These are phyloP conservation scores for Penicillium sp. DNA, from an alignment of 2,329 filamentous ascomycete species.

Conservation along the genomic window DNA sequence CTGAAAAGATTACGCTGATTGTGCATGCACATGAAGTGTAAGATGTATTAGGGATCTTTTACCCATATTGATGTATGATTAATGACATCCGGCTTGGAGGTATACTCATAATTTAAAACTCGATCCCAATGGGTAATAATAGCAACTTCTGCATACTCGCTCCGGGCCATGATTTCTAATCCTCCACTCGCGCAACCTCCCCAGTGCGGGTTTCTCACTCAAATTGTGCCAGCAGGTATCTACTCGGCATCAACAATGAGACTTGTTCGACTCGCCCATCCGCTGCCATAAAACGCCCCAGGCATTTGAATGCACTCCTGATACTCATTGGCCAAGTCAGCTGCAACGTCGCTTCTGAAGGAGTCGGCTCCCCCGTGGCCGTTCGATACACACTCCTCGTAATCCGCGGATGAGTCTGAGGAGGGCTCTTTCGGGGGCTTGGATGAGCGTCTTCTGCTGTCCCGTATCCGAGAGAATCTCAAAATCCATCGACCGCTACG, in stretches of 20 bases:
- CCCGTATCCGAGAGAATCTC: slow-evolving; percentile 14
- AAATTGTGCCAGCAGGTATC: not conserved
- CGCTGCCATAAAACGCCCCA: slow-evolving; percentile 26
- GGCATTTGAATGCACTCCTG: slow-evolving; percentile 29
- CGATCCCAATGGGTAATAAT: slow-evolving; percentile 19
- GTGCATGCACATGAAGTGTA: slow-evolving; percentile 8
- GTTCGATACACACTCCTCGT: slow-evolving; percentile 12
- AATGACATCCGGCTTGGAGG: slow-evolving; percentile 26
- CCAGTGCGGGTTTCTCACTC: not conserved
- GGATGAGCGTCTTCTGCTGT: slow-evolving; percentile 11
- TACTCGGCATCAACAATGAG: slow-evolving; percentile 14
- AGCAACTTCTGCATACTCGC: not conserved
- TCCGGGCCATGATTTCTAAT: not conserved
- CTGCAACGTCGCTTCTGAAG: slow-evolving; percentile 14
- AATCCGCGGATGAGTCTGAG: slow-evolving; percentile 8
- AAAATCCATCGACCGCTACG: slow-evolving; percentile 14
- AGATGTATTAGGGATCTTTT: slow-evolving; percentile 16
- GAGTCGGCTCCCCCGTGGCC: slow-evolving; percentile 16
- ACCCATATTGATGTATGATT: slow-evolving; percentile 36
- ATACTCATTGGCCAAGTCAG: slow-evolving; percentile 26
- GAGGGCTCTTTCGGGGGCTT: slow-evolving; percentile 10
- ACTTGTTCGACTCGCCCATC: slow-evolving; percentile 25
- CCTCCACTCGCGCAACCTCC: not conserved
- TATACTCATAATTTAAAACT: slow-evolving; percentile 15
- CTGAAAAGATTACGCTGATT: not conserved